Percentiles rank a stretch among this genome's conserved stretches.
Evolutionary conservation across 345 rosid species (phyloP).

Genomic region (Durio zibethinus): DNA sequence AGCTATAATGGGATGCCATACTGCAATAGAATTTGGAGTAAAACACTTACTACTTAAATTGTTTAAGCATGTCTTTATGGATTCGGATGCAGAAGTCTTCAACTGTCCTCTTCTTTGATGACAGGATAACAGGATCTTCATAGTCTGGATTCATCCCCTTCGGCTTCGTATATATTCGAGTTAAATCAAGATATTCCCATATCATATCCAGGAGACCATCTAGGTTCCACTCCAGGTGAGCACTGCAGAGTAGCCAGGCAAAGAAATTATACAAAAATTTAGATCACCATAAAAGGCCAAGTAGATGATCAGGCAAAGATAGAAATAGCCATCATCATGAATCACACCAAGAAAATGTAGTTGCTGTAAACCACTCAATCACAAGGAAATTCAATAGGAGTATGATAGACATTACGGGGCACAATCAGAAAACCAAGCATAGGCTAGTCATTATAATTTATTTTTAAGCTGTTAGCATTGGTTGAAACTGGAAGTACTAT

Average conservation of each 20-base stretch:
- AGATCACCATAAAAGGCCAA: not conserved
- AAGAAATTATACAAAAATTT: too few species aligned
- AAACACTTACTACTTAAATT: conserved; percentile 84
- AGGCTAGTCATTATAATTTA: not conserved
- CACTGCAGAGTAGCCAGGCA: conserved; percentile 40
- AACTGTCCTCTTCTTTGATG: conserved; percentile 80
- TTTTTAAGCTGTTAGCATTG: not conserved
- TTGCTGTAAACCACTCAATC: not conserved
- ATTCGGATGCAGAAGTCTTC: conserved; percentile 87
- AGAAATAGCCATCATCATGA: not conserved
- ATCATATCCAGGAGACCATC: conserved; percentile 87
- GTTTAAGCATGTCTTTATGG: conserved; percentile 92
- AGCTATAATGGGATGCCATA: not conserved
- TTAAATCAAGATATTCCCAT: conserved; percentile 90
- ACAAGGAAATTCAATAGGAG: not conserved
- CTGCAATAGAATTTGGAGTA: not conserved
- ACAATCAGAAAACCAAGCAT: not conserved
- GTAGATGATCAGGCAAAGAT: not conserved
- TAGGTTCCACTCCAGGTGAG: conserved; percentile 97
- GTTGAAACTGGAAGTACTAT: not conserved
- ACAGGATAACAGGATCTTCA: conserved; percentile 90
- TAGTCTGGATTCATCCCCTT: conserved; percentile 98
- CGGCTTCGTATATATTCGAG: conserved; percentile 93
- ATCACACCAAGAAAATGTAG: not conserved
- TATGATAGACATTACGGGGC: not conserved